Evolutionary conservation across 345 rosid species (phyloP).

Genomic region (Raphanus sativus): DNA sequence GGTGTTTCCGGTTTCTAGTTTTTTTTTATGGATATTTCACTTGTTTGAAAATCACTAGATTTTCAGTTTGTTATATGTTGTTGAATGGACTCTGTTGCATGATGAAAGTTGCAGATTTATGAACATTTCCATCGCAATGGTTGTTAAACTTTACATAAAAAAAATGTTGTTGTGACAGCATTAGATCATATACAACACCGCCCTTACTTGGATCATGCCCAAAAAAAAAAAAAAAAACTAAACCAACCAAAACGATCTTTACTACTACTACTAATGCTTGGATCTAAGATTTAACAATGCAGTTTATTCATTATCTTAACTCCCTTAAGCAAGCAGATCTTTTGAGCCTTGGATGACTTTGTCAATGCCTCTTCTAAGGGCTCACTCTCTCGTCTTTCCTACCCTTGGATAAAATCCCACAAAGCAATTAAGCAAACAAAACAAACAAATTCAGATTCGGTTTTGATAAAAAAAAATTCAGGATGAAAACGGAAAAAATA

Average conservation of each 20-base stretch:
- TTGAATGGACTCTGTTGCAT: slow-evolving; percentile 6
- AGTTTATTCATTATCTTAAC: slow-evolving; percentile 3
- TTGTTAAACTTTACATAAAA: too few relatives aligned
- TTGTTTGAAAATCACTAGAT: not conserved
- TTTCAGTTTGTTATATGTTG: not conserved
- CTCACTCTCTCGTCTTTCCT: slow-evolving; percentile 8
- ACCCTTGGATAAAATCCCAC: slow-evolving; percentile 1
- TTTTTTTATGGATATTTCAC: not conserved
- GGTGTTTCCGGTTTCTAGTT: not conserved
- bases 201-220: too few relatives aligned
- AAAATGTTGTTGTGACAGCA: too few relatives aligned
- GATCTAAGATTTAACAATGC: not conserved
- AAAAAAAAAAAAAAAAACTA: too few relatives aligned
- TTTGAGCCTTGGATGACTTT: slow-evolving; percentile 12
- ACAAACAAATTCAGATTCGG: not conserved
- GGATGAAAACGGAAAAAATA: not conserved
- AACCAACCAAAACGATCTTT: slow-evolving; percentile 15
- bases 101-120: not conserved
- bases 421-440: slow-evolving; percentile 4
- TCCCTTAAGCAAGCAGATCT: slow-evolving; percentile 7
- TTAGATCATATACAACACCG: too few relatives aligned
- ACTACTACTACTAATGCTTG: not conserved
- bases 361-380: slow-evolving; percentile 23
- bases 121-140: not conserved
- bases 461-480: not conserved